phyloP scores from a whole-genome alignment of 2,329 filamentous ascomycete genomes.

The Huntiella decipiens region DNA sequence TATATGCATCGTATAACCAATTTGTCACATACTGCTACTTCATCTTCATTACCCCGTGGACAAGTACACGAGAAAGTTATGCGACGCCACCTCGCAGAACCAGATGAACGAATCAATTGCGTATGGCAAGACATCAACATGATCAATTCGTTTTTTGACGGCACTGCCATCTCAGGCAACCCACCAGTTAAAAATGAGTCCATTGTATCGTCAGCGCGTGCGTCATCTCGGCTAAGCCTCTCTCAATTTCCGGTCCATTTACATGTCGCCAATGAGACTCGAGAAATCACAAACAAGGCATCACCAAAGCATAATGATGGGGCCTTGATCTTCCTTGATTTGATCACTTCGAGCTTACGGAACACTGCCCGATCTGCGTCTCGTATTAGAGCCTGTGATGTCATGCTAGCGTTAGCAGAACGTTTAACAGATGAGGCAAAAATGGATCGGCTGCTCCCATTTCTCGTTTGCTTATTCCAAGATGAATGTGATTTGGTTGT shows the following conservation, averaged over 20 bases:
- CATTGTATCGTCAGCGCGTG: background rate
- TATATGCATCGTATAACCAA: slow-evolving; percentile 96
- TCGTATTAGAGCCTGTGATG: slow-evolving; percentile 71
- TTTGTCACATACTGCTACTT: slow-evolving; percentile 32
- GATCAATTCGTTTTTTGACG: slow-evolving; percentile 73
- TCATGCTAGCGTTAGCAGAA: slow-evolving; percentile 81
- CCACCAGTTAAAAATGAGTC: slow-evolving; percentile 14
- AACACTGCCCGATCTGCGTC: slow-evolving; percentile 81
- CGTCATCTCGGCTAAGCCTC: slow-evolving; percentile 28
- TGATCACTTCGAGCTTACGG: slow-evolving; percentile 73
- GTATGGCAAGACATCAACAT: slow-evolving; percentile 95
- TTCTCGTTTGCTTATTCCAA: slow-evolving; percentile 63
- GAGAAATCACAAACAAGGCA: slow-evolving; percentile 41
- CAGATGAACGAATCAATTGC: slow-evolving; percentile 83
- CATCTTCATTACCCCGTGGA: slow-evolving; percentile 15
- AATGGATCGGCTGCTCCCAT: slow-evolving; percentile 79
- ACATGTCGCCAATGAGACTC: slow-evolving; percentile 71
- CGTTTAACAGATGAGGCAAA: slow-evolving; percentile 88
- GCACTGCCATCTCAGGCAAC: slow-evolving; percentile 19
- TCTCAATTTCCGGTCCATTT: slow-evolving; percentile 63
- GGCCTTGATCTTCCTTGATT: slow-evolving; percentile 74
- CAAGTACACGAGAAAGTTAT: background rate
- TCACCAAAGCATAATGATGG: slow-evolving; percentile 61
- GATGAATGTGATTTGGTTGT: slow-evolving; percentile 74
- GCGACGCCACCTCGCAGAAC: slow-evolving; percentile 54